Percentiles rank a stretch among this genome's conserved stretches.
These are phyloP conservation scores for Sordariomycetes sp. DNA, from an alignment of 2,329 filamentous ascomycete species.

Conservation along the genomic window DNA sequence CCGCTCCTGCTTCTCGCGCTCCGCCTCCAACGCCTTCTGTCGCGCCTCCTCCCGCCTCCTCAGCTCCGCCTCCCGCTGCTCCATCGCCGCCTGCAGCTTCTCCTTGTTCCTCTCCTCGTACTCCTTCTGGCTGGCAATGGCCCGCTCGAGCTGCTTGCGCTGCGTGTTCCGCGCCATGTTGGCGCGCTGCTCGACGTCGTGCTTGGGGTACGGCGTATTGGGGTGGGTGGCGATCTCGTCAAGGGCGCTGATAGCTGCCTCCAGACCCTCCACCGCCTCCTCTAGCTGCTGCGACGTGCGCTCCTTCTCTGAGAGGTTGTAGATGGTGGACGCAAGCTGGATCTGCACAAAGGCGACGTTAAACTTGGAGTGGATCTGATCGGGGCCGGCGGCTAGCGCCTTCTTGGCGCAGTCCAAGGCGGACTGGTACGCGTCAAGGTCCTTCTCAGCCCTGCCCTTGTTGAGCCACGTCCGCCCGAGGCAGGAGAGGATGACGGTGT, in stretches of 20 bases:
- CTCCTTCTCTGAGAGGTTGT: constrained; percentile 60
- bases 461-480: constrained; percentile 80
- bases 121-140: constrained; percentile 70
- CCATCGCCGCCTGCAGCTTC: constrained; percentile 69
- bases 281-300: constrained; percentile 71
- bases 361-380: constrained; percentile 87
- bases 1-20: constrained; percentile 63
- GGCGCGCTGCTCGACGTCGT: constrained; percentile 85
- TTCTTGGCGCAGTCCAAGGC: constrained; percentile 49
- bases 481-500: constrained; percentile 70
- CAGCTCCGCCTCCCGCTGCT: constrained; percentile 69
- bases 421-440: constrained; percentile 42
- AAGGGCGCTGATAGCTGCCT: constrained; percentile 66
- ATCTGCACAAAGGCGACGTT: constrained; percentile 97
- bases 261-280: constrained; percentile 65
- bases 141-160: constrained; percentile 78
- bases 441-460: constrained; percentile 53
- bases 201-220: constrained; percentile 73
- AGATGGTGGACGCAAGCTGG: constrained; percentile 74
- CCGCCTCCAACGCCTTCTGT: constrained; percentile 51
- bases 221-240: constrained; percentile 50
- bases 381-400: constrained; percentile 65
- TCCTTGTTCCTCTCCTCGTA: constrained; percentile 90
- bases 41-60: constrained; percentile 66
- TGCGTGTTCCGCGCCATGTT: constrained; percentile 97